Evolutionary conservation across 2,329 filamentous ascomycete genomes (phyloP).

Genomic region (Calonectria henricotiae): DNA sequence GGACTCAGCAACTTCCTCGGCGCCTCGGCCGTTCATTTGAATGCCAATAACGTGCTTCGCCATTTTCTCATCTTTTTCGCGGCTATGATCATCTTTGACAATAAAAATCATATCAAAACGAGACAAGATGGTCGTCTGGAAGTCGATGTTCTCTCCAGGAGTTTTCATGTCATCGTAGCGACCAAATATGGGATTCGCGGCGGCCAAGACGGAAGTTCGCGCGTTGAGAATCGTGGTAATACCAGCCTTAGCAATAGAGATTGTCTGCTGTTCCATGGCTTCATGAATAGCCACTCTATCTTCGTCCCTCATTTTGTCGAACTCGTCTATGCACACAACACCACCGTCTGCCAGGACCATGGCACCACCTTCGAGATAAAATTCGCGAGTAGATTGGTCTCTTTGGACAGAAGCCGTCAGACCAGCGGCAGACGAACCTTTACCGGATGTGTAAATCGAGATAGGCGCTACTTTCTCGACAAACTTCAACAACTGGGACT

Average conservation of each 20-base stretch:
- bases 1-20: slow-evolving; percentile 86
- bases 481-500: slow-evolving; percentile 97
- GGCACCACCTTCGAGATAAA: slow-evolving; percentile 97
- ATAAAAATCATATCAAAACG: slow-evolving; percentile 99
- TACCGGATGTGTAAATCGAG: slow-evolving; percentile 98
- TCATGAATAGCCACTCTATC: slow-evolving; percentile 98
- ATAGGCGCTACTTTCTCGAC: slow-evolving; percentile 97
- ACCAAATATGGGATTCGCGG: slow-evolving; percentile 97
- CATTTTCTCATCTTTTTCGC: slow-evolving; percentile 91
- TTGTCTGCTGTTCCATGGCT: slow-evolving; percentile 99
- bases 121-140: slow-evolving; percentile 97
- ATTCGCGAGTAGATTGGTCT: slow-evolving; percentile 92
- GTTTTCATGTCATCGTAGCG: slow-evolving; percentile 98
- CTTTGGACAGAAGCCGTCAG: slow-evolving; percentile 96
- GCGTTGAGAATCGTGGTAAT: slow-evolving; percentile 99
- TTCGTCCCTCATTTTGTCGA: slow-evolving; percentile 99
- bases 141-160: slow-evolving; percentile 98
- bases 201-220: slow-evolving; percentile 93
- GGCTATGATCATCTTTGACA: slow-evolving; percentile 94
- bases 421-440: slow-evolving; percentile 97
- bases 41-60: slow-evolving; percentile 98
- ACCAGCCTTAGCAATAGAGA: slow-evolving; percentile 98
- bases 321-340: slow-evolving; percentile 98
- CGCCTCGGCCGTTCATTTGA: slow-evolving; percentile 90
- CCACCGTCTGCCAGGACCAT: slow-evolving; percentile 98